Evolutionary conservation across 1,139 yeast species (phyloP), one percentile per base, ranked within the genome.

Genomic region (Nakaseomyces sp.): DNA sequence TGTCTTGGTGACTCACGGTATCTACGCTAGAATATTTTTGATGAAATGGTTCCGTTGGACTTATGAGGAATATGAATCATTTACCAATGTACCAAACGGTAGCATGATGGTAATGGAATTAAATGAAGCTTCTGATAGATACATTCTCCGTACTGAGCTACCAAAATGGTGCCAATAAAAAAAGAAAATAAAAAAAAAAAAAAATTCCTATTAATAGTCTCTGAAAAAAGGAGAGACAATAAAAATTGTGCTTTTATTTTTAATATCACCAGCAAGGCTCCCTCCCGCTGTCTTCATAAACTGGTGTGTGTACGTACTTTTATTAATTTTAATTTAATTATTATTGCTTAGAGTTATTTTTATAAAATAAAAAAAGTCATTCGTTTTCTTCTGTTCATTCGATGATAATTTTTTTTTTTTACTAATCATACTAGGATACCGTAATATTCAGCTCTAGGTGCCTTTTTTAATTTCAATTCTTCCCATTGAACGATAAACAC

Each of bases 31-130:
- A 38, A 96, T 87, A 12, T 88, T 88, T 56, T 63, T 88, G 40
- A 87, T 88, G 91, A 84, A 87, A 57, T 81, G 96, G 96, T 88
- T 79, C 60, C 69, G 95, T 45, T 88, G 96, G 96, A 74, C 83
- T 2, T 89, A 82, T 58, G 96, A 88, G 61, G 80, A 81, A 63
- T 88, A 87, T 64, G 96, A 88, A 64, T 72, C 81, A 37, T 70
- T 88, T 51, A 73, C 81, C 47, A 88, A 88, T 60, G 77, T 88
- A 15, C 89, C 88, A 0, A 93, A 88, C 61, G 89, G 96, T 56
- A 78, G 81, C 51, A 81, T 83, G 60, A 69, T 88, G 35, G 74
- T 82, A 28, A 84, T 88, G 94, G 86, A 84, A 58, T 70, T 73
- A 46, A 64, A 69, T 40, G 66, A 63, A 13, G 67, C 66, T 2